These are phyloP conservation scores for Kodamaea ohmeri DNA, from an alignment of 1,139 yeast species.

Conservation along the genomic window DNA sequence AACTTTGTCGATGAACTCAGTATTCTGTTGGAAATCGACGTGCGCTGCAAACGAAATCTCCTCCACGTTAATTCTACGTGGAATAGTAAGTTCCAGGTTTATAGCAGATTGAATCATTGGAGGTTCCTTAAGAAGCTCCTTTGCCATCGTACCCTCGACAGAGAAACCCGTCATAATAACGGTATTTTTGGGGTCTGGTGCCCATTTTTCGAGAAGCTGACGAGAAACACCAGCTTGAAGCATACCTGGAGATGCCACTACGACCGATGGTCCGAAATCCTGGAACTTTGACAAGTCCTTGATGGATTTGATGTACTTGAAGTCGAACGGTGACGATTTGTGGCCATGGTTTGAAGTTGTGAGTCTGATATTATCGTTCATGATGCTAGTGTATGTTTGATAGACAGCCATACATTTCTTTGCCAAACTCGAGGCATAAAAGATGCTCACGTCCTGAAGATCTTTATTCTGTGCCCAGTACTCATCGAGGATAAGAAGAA, in stretches of 20 bases:
- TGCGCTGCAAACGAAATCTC: constrained; percentile 98
- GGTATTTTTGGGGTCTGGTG: constrained; percentile 90
- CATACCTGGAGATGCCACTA: constrained; percentile 98
- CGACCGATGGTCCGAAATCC: constrained; percentile 94
- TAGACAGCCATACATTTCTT: constrained; percentile 96
- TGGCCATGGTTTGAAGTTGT: constrained; percentile 47
- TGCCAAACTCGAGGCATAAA: constrained; percentile 90
- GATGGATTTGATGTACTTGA: constrained; percentile 78
- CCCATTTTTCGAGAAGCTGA: constrained; percentile 90
- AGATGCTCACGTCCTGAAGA: constrained; percentile 76
- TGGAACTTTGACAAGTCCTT: constrained; percentile 80
- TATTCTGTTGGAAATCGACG: constrained; percentile 91
- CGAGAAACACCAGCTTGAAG: constrained; percentile 93
- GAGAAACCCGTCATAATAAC: constrained; percentile 93
- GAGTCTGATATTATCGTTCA: constrained; percentile 87
- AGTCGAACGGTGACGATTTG: constrained; percentile 76
- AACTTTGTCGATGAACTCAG: constrained; percentile 84
- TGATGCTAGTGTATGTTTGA: constrained; percentile 93
- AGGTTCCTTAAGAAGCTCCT: constrained; percentile 83
- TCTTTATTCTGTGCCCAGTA: constrained; percentile 89
- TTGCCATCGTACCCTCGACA: constrained; percentile 98
- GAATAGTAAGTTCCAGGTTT: constrained; percentile 80
- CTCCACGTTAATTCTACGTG: constrained; percentile 85
- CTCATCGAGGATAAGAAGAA: constrained; percentile 84
- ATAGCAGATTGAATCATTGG: constrained; percentile 75